Conservation (phyloP, 116 monocot genomes). For the Trichopus zeylanicus region DNA sequence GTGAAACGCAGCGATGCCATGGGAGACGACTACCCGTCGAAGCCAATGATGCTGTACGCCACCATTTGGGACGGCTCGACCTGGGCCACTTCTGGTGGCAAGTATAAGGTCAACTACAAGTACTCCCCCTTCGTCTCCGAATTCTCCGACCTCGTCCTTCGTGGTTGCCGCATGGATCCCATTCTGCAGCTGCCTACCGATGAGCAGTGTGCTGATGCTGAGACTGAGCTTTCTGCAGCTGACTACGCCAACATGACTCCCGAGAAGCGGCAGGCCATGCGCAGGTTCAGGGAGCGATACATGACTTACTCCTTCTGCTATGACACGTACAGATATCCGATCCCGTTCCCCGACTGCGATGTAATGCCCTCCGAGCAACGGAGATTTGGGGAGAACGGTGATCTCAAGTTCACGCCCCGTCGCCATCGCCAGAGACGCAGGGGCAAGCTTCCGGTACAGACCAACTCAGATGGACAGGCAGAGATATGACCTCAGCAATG, state of each 20-base stretch:
- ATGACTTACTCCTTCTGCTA: conserved; percentile 37
- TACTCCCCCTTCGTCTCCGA: conserved; percentile 31
- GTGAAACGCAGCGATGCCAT: conserved; percentile 13
- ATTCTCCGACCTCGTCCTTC: conserved; percentile 30
- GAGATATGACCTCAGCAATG: no score
- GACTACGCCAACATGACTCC: neutral
- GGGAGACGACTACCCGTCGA: no score
- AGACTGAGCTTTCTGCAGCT: neutral
- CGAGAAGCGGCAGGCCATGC: conserved; percentile 20
- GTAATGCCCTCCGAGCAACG: no score
- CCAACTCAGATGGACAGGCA: no score
- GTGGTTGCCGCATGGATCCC: conserved; percentile 29
- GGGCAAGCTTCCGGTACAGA: no score
- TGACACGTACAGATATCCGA: conserved; percentile 23
- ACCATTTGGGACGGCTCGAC: no score
- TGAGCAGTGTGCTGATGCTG: conserved; percentile 13
- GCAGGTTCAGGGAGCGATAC: conserved; percentile 17
- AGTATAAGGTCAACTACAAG: conserved; percentile 44
- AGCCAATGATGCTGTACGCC: no score
- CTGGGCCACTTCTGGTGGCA: no score
- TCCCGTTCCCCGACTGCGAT: conserved; percentile 19
- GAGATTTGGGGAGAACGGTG: no score
- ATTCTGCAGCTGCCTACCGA: conserved; percentile 21
- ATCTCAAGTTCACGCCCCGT: no score
- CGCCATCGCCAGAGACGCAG: no score